Evolutionary conservation across 495 filamentous ascomycete genomes (phyloP), one percentile per base, ranked within the genome.

Genomic region (Penicillium malachiteum): DNA sequence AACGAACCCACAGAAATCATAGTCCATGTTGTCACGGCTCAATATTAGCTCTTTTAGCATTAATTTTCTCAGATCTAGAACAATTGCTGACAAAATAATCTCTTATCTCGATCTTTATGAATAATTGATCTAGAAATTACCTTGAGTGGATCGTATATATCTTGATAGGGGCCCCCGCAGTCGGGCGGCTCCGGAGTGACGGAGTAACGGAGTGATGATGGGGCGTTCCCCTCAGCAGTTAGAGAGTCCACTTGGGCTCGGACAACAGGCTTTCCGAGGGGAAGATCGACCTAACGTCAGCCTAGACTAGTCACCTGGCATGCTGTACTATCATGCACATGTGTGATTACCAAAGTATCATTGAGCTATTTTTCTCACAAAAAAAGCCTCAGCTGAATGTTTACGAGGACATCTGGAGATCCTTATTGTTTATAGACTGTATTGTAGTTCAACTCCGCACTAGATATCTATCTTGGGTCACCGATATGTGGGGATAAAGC

Each of bases 141-240:
- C 21, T 26, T 26, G 21, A 37, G 34, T 51, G n/a, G 17, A 41
- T 5, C 13, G 16, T 49, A 16, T n/a, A 18, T 12, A 37, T 6
- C 13, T 34, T 16, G 30, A 8, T 7, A 52, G 16, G 30, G 42
- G 14, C 52, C 59, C 59, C 59, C 54, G 51, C 59, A 59, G 31
- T 55, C 57, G 60, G 60, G 57, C 54, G 60, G 54, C 57, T 54
- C 60, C 60, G 57, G 57, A 46, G 26, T 46, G 21, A 26, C 21
- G 21, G 21, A 26, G 21, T 26, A 26, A 26, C 60, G 57, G 57
- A 46, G 26, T 46, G 43, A 46, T 21, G 43, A 46, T 33, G 43
- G 43, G 43, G 39, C 39, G 14, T 12, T 31, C 21, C 21, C 21
- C 21, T 26, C 21, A 26, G 21, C 21, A 26, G 21, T 26, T 12